Evolutionary conservation across 805 yeast species (phyloP), one percentile per base, ranked within the genome.

Genomic region (Teunomyces lycoperdinae): DNA sequence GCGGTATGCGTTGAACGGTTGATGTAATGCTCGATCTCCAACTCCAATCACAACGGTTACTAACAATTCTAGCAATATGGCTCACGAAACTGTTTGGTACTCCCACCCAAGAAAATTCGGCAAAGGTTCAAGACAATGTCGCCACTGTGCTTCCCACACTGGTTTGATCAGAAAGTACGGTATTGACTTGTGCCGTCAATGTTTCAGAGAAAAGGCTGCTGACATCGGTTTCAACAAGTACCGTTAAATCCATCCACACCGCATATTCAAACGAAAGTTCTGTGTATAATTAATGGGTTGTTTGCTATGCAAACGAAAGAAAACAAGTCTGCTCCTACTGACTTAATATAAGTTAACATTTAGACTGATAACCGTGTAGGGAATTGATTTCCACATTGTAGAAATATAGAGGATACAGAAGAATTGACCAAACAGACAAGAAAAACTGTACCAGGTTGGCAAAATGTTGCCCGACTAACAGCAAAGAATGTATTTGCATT

Each of bases 71-170:
- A 73, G 78, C 83, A 87, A 80, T 56, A 91, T 91, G 98, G 97
- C 97, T 87, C 98, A 91, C 97, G 97, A 89, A 86, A 86, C 89
- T 90, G 96, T 92, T 85, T 94, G 99, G 99, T 94, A 79, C 86
- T 91, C 98, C 77, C 99, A 94, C 96, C 99, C 99, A 85, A 89
- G 98, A 89, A 91, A 87, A 81, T 92, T 83, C 90, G 99, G 99
- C 80, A 94, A 94, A 89, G 99, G 99, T 82, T 88, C 98, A 71
- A 96, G 99, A 84, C 94, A 89, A 83, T 94, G 98, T 85, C 94
- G 98, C 79, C 91, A 92, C 84, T 89, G 96, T 77, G 83, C 96
- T 70, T 89, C 98, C 79, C 97, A 92, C 91, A 78, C 89, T 68
- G 98, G 98, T 85, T 88, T 94, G 78, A 89, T 94, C 85, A 92